Evolutionary conservation across 2,329 filamentous ascomycete species (phyloP), one percentile per base, ranked within the genome.

Genomic region (Rhinocladiella mackenziei): DNA sequence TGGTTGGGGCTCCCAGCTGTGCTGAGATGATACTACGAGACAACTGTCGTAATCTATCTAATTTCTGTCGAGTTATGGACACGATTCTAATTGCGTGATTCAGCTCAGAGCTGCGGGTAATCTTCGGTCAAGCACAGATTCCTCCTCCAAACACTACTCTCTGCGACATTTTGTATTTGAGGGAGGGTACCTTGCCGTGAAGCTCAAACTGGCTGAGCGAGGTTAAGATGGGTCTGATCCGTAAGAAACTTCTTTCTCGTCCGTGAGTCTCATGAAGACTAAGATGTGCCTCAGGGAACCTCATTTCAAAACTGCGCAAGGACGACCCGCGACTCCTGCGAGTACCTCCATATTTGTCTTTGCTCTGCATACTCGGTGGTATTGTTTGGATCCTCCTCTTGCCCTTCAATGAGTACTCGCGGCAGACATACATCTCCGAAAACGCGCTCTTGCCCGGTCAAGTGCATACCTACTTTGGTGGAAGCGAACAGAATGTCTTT

Each of bases 391-490:
- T 98, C 10, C 78, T 96, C 15, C 75, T 97, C 22, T 78, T 98
- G 1, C 92, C 92, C 2, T 75, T 97, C 40, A 78, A 97, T 65
- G 79, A 89, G 55, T 95, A 97, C 70, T 95, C 89, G 38, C 81
- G 92, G 54, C 77, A 79, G 48, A 98, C 91, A 1, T 98, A 98
- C 66, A 92, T 98, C 45, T 97, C 91, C 31, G 92, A 98, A 66
- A 98, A 98, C 64, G 92, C 92, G 8, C 80, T 98, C 23, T 73
- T 98, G 10, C 92, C 92, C 0, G 92, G 89, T 2, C 92, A 98
- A 66, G 92, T 97, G 6, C 91, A 97, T 68, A 95, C 92, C 1
- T 98, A 98, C 67, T 98, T 98, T 62, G 83, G 86, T 5, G 92
- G 92, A 13, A 95, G 88, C 65, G 92, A 98, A 63, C 89, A 97